Conservation (phyloP, 257 asterid genomes). For the Cruciata laevipes region DNA sequence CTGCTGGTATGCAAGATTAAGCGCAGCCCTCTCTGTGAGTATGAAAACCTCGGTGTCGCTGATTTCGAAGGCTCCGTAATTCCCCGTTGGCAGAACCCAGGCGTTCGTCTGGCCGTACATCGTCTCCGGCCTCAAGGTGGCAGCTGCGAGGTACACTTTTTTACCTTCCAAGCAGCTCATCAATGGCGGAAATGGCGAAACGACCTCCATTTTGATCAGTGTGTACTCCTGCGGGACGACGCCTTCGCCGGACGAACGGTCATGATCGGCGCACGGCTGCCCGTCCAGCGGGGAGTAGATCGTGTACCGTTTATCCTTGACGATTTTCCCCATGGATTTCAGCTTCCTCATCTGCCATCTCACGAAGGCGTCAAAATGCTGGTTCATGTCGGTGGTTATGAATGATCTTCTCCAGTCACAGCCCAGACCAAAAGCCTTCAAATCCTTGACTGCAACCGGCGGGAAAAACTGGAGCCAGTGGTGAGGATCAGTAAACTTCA, state of each 20-base stretch:
- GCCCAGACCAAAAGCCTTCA: slow-evolving; percentile 91
- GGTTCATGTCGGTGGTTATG: slow-evolving; percentile 72
- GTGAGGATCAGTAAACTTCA: slow-evolving; percentile 53
- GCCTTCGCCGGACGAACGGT: slow-evolving; percentile 95
- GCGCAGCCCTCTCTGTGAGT: slow-evolving; percentile 67
- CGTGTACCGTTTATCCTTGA: slow-evolving; percentile 70
- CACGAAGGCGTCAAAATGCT: slow-evolving; percentile 76
- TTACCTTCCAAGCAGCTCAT: slow-evolving; percentile 69
- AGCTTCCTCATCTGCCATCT: slow-evolving; percentile 83
- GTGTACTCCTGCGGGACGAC: slow-evolving; percentile 88
- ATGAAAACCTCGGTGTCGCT: slow-evolving; percentile 72
- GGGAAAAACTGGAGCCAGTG: slow-evolving; percentile 83
- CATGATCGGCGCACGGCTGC: slow-evolving; percentile 97
- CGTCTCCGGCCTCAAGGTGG: slow-evolving; percentile 93
- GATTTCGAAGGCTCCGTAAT: slow-evolving; percentile 87
- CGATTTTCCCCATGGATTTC: slow-evolving; percentile 73
- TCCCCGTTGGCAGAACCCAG: slow-evolving; percentile 90
- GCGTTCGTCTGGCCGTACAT: slow-evolving; percentile 97
- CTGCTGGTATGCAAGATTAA: slow-evolving; percentile 82
- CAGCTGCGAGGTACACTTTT: slow-evolving; percentile 89
- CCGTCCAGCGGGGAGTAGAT: slow-evolving; percentile 82
- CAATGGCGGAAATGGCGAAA: slow-evolving; percentile 73
- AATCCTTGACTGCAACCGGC: slow-evolving; percentile 80
- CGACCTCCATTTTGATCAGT: slow-evolving; percentile 82
- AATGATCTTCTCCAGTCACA: slow-evolving; percentile 94